Evolutionary conservation across 768 basidiomycete genomes (phyloP), one percentile per base, ranked within the genome.

Genomic region (Leccinum longicurvipes): DNA sequence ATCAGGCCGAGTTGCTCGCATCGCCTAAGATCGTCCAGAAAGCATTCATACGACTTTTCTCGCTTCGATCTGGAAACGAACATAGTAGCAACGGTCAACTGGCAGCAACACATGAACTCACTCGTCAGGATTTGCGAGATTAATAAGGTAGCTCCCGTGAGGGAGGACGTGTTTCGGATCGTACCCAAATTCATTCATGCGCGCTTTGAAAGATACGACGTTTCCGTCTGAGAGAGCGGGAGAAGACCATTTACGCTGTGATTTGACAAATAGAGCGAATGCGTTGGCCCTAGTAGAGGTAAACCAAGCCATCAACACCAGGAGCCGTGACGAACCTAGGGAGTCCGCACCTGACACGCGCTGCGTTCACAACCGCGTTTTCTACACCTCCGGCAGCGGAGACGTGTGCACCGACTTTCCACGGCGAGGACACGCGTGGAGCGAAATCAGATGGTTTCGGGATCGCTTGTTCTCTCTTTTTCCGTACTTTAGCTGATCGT

Each of bases 381-480:
- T 90, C 87, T 0, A 92, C 82, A 1, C 92, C 92, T 3, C 90
- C 91, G 1, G 85, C 82, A 9, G 87, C 80, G 14, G 90, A 91
- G 23, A 93, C 87, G 64, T 95, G 92, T 4, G 91, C 90, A 2
- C 92, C 92, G 12, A 93, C 76, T 65, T 87, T 87, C 85, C 86
- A 89, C 0, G 65, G 62, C 44, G 74, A 79, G 0, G 60, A 50
- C 1, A 63, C 58, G 6, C 76, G 69, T 6, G 65, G 24, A 9
- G 64, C 32, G 48, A 71, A 74, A 53, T 72, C 73, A 9, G 62
- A 68, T 11, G 65, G 66, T 12, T 56, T 60, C 3, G 60, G 61
- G 21, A 59, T 44, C 3, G 29, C 34, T 3, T 51, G 41, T 8
- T 54, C 39, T 23, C 47, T 62, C 53, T 61, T 67, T 50, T 52